Conservation (phyloP, 208 protist species). For the Crithidia mellificae region DNA sequence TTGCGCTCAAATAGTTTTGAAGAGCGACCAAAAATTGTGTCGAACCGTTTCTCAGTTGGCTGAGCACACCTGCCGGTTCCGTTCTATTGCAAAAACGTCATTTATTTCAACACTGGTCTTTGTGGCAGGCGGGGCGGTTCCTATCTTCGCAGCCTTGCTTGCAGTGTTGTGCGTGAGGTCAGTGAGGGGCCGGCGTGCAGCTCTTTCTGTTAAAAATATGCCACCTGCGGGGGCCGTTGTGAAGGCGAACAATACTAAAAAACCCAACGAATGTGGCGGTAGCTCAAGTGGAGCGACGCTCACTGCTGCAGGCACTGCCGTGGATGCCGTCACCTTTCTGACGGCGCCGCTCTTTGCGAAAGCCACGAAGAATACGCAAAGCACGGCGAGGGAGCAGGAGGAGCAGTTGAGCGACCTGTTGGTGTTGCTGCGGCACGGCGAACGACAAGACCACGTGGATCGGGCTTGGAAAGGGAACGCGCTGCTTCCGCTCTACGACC, state of each 20-base stretch:
- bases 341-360: constrained; percentile 57
- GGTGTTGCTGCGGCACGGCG: constrained; percentile 75
- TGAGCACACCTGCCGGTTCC: no score
- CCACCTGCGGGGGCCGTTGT: neutral
- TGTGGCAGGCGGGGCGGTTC: neutral
- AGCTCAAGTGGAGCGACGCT: neutral
- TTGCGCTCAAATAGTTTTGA: no score
- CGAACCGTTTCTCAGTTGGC: no score
- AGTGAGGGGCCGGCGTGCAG: neutral
- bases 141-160: neutral
- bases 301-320: neutral
- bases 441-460: constrained; percentile 82
- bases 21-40: no score
- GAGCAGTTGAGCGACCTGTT: constrained; percentile 54
- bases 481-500: constrained; percentile 65
- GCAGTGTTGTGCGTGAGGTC: neutral
- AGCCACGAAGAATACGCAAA: constrained; percentile 45
- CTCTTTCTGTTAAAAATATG: neutral
- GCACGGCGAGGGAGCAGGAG: constrained; percentile 31
- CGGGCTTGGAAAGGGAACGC: constrained; percentile 60
- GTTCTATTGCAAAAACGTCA: no score
- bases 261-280: neutral
- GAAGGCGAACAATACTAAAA: neutral
- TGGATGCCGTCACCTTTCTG: constrained; percentile 49
- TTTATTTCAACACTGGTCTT: neutral